These are phyloP conservation scores for Lignosus rhinocerotis DNA, from an alignment of 1,284 basidiomycete species.

Conservation along the genomic window DNA sequence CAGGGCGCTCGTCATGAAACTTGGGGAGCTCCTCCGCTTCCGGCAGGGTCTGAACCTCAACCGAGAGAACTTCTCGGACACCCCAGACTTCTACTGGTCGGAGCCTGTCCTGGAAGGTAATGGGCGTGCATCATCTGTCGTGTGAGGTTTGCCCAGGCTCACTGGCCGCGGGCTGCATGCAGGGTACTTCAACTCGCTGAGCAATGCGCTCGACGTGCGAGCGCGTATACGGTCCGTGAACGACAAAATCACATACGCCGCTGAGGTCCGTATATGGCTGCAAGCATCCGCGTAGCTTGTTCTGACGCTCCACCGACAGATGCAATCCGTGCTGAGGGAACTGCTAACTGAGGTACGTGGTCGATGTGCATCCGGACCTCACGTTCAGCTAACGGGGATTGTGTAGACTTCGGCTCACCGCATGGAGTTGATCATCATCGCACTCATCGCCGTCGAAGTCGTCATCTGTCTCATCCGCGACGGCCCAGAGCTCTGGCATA, in stretches of 20 bases:
- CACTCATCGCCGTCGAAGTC: constrained; percentile 88
- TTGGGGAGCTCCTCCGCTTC: constrained; percentile 86
- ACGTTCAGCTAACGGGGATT: not conserved
- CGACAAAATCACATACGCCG: constrained; percentile 91
- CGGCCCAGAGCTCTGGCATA: constrained; percentile 64
- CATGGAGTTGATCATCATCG: constrained; percentile 92
- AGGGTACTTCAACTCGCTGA: constrained; percentile 86
- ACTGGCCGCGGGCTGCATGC: not conserved
- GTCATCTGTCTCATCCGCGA: constrained; percentile 69
- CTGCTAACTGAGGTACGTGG: constrained; percentile 70
- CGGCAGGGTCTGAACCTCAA: constrained; percentile 87
- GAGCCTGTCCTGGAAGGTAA: constrained; percentile 84
- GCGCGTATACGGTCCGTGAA: constrained; percentile 80
- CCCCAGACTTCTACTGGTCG: constrained; percentile 90
- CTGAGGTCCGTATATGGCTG: constrained; percentile 56
- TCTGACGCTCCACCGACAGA: constrained; percentile 35
- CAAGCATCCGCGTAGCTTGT: not conserved
- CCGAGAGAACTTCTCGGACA: constrained; percentile 85
- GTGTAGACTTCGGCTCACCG: constrained; percentile 77
- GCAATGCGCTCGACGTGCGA: constrained; percentile 80
- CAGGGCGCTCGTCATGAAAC: constrained; percentile 81
- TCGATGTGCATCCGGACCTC: constrained; percentile 8
- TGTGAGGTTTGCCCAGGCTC: not conserved
- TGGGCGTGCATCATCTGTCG: constrained; percentile 18
- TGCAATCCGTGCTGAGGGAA: constrained; percentile 73